Evolutionary conservation across 2,329 filamentous ascomycete species (phyloP).

Genomic region (Alternaria sp.): DNA sequence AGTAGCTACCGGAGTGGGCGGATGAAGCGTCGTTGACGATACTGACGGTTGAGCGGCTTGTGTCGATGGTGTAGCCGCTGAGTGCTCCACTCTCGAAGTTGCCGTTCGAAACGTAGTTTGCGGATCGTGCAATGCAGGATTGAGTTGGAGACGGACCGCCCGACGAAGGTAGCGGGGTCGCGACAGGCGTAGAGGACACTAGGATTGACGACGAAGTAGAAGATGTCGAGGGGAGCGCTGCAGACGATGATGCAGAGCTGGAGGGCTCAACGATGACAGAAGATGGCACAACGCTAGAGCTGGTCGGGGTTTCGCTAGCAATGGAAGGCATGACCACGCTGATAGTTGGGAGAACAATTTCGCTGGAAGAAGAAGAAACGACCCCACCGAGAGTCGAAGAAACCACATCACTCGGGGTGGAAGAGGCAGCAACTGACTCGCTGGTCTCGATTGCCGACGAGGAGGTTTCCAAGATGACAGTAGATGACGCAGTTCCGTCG

Average conservation of each 20-base stretch:
- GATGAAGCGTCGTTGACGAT: not conserved
- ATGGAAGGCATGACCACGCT: not conserved
- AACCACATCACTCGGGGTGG: not conserved
- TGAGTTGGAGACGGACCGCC: not conserved
- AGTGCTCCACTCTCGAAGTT: not conserved
- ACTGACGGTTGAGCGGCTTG: not conserved
- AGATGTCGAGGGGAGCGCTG: not conserved
- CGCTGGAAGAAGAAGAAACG: not conserved
- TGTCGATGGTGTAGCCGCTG: not conserved
- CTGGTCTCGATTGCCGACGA: not conserved
- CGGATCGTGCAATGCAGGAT: not conserved
- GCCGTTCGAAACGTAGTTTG: not conserved
- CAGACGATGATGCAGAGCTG: not conserved
- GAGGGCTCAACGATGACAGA: not conserved
- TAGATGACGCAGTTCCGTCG: not conserved
- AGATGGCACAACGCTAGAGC: not conserved
- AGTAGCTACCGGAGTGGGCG: not conserved
- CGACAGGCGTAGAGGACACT: not conserved
- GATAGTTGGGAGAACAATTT: not conserved
- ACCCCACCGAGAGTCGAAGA: not conserved
- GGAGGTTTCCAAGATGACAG: not conserved
- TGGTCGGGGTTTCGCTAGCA: not conserved
- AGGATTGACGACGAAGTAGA: not conserved
- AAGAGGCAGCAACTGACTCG: not conserved
- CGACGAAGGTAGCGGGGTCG: not conserved